Percentiles rank a stretch among this genome's conserved stretches.
phyloP scores from a whole-genome alignment of 371 early-diverging fungal species.

The Lichtheimia hyalospora region DNA sequence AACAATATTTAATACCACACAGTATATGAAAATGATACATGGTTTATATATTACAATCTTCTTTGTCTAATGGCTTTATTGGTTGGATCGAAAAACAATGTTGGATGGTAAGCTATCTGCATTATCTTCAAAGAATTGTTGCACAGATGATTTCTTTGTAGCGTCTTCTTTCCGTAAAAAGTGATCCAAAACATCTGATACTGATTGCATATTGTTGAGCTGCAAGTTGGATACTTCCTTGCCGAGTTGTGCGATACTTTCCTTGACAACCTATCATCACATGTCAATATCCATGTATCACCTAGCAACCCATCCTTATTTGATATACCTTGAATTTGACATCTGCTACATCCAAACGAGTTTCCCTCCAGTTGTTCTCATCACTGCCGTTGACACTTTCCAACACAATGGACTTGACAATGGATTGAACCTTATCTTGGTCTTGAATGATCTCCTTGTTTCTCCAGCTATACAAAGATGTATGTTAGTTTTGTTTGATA shows the following conservation, averaged over 20 bases:
- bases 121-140: slow-evolving; percentile 15
- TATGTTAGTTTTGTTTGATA: not conserved
- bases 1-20: not conserved
- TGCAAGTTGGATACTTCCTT: slow-evolving; percentile 40
- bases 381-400: slow-evolving; percentile 23
- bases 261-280: slow-evolving; percentile 32
- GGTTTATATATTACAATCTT: not conserved
- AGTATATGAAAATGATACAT: not conserved
- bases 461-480: slow-evolving; percentile 28
- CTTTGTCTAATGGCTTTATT: not conserved
- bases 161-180: slow-evolving; percentile 18
- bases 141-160: slow-evolving; percentile 10
- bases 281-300: not conserved
- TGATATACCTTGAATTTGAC: slow-evolving; percentile 35
- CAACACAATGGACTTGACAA: slow-evolving; percentile 30
- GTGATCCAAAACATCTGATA: slow-evolving; percentile 29
- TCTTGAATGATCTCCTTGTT: slow-evolving; percentile 20
- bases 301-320: not conserved
- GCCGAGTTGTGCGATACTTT: slow-evolving; percentile 40
- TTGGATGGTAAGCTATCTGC: slow-evolving; percentile 18
- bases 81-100: slow-evolving; percentile 9
- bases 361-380: slow-evolving; percentile 30
- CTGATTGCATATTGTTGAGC: slow-evolving; percentile 32
- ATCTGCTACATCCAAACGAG: slow-evolving; percentile 17
- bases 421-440: slow-evolving; percentile 26